Percentiles rank a stretch among this genome's conserved stretches.
Evolutionary conservation across 1,284 basidiomycete species (phyloP).

Genomic region (Rhodotorula sp.): DNA sequence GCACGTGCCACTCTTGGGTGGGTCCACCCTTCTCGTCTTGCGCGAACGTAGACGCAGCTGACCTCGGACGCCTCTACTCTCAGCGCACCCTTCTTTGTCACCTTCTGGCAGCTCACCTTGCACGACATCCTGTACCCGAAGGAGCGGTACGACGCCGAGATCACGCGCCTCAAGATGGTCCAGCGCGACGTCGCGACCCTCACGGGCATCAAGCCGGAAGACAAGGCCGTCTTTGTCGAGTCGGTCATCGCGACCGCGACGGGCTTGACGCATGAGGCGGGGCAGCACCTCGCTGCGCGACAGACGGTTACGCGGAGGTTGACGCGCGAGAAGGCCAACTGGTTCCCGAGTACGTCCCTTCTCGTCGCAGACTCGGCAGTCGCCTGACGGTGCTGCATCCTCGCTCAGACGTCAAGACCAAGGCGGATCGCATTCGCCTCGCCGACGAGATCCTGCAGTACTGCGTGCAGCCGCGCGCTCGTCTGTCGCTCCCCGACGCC

Average conservation of each 20-base stretch:
- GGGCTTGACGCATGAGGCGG: constrained; percentile 46
- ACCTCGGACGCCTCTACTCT: neutral
- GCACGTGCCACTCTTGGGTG: constrained; percentile 71
- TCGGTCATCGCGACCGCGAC: constrained; percentile 44
- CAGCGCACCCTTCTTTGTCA: constrained; percentile 84
- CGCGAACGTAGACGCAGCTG: neutral
- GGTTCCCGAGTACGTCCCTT: constrained; percentile 61
- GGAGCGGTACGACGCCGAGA: constrained; percentile 53
- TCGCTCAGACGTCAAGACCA: constrained; percentile 7
- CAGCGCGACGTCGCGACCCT: constrained; percentile 25
- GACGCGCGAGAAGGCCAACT: constrained; percentile 71
- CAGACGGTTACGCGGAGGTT: constrained; percentile 14
- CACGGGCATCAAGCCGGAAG: constrained; percentile 15
- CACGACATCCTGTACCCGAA: constrained; percentile 75
- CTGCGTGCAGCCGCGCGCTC: constrained; percentile 87
- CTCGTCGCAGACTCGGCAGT: neutral
- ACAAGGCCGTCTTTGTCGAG: constrained; percentile 36
- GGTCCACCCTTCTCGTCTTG: constrained; percentile 43
- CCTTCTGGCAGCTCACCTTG: constrained; percentile 91
- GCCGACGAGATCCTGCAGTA: constrained; percentile 75
- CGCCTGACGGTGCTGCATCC: neutral
- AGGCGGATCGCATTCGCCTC: constrained; percentile 54
- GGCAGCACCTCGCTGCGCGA: constrained; percentile 42
- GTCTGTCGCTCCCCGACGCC: constrained; percentile 93
- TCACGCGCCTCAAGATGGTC: constrained; percentile 50